phyloP scores from a whole-genome alignment of 2,329 filamentous ascomycete genomes.

The Trichoderma endophyticum region DNA sequence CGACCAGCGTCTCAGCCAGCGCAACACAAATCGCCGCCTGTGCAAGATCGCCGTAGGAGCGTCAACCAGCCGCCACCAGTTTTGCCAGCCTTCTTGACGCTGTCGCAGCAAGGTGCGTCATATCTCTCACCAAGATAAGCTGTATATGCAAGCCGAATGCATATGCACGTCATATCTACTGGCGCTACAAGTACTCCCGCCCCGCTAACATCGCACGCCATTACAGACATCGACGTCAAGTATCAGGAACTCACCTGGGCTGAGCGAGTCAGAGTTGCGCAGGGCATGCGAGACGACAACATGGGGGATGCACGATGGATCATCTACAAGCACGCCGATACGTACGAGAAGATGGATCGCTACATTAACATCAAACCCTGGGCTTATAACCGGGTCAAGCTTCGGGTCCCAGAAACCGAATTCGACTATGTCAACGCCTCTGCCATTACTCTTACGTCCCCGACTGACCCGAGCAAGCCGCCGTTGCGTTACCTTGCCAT shows the following conservation, averaged over 20 bases:
- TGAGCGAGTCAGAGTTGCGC: slow-evolving; percentile 48
- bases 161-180: slow-evolving; percentile 8
- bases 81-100: slow-evolving; percentile 40
- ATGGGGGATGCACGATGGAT: slow-evolving; percentile 35
- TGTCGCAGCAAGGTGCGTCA: slow-evolving; percentile 36
- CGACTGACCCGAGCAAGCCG: slow-evolving; percentile 36
- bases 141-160: not conserved
- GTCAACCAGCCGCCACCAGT: slow-evolving; percentile 23
- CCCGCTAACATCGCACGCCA: slow-evolving; percentile 15
- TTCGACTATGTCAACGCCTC: slow-evolving; percentile 84
- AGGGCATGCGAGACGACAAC: slow-evolving; percentile 37
- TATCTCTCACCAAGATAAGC: not conserved
- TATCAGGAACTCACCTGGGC: slow-evolving; percentile 54
- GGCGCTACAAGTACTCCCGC: slow-evolving; percentile 1
- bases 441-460: slow-evolving; percentile 56
- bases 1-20: not conserved
- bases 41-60: slow-evolving; percentile 15
- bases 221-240: slow-evolving; percentile 46
- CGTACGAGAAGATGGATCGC: slow-evolving; percentile 60
- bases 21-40: slow-evolving; percentile 6
- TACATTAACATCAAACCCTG: slow-evolving; percentile 90
- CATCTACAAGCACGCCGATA: slow-evolving; percentile 35
- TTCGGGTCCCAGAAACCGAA: slow-evolving; percentile 70
- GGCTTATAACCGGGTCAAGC: slow-evolving; percentile 77
- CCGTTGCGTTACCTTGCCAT: slow-evolving; percentile 79